Evolutionary conservation across 257 asterid genomes (phyloP).

Genomic region (Capsicum rhomboideum): DNA sequence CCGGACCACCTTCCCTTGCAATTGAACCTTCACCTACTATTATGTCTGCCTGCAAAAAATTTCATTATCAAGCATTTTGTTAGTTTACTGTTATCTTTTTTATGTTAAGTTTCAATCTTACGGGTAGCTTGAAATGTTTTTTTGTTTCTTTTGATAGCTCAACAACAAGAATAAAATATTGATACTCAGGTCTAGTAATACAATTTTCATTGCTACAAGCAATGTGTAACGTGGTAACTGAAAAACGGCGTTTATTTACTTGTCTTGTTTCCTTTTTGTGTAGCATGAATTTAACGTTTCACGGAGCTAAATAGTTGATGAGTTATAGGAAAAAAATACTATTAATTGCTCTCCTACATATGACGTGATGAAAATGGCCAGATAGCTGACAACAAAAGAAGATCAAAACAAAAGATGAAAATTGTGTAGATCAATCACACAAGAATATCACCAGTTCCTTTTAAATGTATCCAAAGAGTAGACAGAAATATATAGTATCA

Average conservation of each 20-base stretch:
- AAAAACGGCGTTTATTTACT: conserved; percentile 7
- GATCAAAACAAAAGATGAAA: background rate
- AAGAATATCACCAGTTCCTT: background rate
- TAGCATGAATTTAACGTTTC: background rate
- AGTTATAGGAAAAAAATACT: background rate
- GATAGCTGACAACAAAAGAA: background rate
- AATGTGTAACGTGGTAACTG: conserved; percentile 34
- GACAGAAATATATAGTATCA: background rate
- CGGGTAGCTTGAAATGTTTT: background rate
- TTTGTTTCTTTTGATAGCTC: conserved; percentile 14
- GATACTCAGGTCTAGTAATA: conserved; percentile 30
- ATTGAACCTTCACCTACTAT: conserved; percentile 44
- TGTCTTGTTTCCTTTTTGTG: background rate
- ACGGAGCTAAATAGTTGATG: background rate
- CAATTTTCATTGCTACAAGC: conserved; percentile 45
- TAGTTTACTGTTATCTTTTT: background rate
- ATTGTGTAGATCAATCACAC: background rate
- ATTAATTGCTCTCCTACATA: background rate
- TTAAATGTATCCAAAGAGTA: background rate
- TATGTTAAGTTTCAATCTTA: background rate
- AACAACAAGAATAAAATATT: conserved; percentile 3
- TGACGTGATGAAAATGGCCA: background rate
- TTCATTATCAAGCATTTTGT: background rate
- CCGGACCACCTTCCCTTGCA: conserved; percentile 36
- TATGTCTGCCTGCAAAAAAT: conserved; percentile 38